phyloP scores from a whole-genome alignment of 495 filamentous ascomycete species.

The Aspergillus baeticus region DNA sequence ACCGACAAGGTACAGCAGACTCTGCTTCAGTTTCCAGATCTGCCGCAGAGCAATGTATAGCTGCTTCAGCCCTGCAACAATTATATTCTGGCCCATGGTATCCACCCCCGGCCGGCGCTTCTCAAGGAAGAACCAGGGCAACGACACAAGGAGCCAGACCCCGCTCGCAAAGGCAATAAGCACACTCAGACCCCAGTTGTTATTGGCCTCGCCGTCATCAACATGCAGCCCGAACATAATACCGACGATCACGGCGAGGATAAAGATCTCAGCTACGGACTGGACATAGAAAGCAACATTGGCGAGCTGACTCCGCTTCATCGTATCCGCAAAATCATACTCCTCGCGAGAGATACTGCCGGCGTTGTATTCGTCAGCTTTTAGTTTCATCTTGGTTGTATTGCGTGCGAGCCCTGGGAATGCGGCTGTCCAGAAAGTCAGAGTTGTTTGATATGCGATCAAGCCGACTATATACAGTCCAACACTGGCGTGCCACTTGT shows the following conservation, averaged over 20 bases:
- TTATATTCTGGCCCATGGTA: constrained; percentile 40
- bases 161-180: constrained; percentile 63
- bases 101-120: constrained; percentile 60
- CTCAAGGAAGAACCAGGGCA: constrained; percentile 65
- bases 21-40: constrained; percentile 64
- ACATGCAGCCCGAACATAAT: constrained; percentile 61
- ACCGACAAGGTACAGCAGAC: constrained; percentile 61
- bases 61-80: constrained; percentile 59
- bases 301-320: constrained; percentile 59
- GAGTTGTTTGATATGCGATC: constrained; percentile 64
- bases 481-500: constrained; percentile 55
- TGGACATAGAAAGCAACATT: constrained; percentile 65
- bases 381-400: constrained; percentile 50
- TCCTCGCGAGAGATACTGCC: constrained; percentile 56
- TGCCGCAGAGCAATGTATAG: constrained; percentile 54
- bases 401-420: constrained; percentile 63
- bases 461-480: constrained; percentile 63
- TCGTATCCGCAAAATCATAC: constrained; percentile 59
- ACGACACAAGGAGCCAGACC: constrained; percentile 57
- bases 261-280: constrained; percentile 57
- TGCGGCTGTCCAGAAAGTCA: constrained; percentile 67
- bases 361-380: constrained; percentile 49
- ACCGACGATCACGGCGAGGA: constrained; percentile 61
- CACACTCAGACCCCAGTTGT: constrained; percentile 65
- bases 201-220: constrained; percentile 54